phyloP scores from a whole-genome alignment of 2,329 filamentous ascomycete genomes.

The Colletotrichum simmondsii region DNA sequence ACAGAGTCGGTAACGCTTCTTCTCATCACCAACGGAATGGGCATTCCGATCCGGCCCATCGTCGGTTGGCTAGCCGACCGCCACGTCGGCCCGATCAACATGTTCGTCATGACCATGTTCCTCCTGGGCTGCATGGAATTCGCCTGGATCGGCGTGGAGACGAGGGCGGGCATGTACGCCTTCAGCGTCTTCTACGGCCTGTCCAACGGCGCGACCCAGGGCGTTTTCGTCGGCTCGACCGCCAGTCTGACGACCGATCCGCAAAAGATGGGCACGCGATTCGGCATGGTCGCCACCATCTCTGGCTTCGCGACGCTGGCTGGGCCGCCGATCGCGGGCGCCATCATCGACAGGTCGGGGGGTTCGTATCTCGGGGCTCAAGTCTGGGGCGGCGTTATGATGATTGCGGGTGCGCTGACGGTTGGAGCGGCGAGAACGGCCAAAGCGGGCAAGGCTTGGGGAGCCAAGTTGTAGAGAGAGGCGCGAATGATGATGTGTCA shows the following conservation, averaged over 20 bases:
- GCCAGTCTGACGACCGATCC: constrained; percentile 55
- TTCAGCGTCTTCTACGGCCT: constrained; percentile 58
- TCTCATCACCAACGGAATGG: constrained; percentile 67
- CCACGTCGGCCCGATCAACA: constrained; percentile 64
- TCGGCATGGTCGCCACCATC: constrained; percentile 57
- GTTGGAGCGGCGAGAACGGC: constrained; percentile 47
- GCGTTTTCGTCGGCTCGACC: constrained; percentile 52
- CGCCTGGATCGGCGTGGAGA: constrained; percentile 65
- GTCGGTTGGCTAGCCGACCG: constrained; percentile 64
- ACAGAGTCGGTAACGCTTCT: constrained; percentile 64
- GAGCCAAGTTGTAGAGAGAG: constrained; percentile 46
- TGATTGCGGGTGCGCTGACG: constrained; percentile 46
- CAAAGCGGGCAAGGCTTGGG: constrained; percentile 48
- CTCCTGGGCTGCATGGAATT: constrained; percentile 60
- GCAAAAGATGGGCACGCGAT: constrained; percentile 55
- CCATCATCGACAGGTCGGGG: constrained; percentile 53
- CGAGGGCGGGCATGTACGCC: constrained; percentile 50
- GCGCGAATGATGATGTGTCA: background rate
- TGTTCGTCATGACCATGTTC: constrained; percentile 59
- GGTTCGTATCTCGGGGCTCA: constrained; percentile 56
- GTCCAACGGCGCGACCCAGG: constrained; percentile 54
- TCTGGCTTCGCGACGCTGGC: constrained; percentile 55
- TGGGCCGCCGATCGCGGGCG: constrained; percentile 56
- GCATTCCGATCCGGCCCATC: constrained; percentile 64
- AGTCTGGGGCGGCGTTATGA: constrained; percentile 57